phyloP scores from a whole-genome alignment of 768 basidiomycete genomes.

The Cubamyces lactineus region DNA sequence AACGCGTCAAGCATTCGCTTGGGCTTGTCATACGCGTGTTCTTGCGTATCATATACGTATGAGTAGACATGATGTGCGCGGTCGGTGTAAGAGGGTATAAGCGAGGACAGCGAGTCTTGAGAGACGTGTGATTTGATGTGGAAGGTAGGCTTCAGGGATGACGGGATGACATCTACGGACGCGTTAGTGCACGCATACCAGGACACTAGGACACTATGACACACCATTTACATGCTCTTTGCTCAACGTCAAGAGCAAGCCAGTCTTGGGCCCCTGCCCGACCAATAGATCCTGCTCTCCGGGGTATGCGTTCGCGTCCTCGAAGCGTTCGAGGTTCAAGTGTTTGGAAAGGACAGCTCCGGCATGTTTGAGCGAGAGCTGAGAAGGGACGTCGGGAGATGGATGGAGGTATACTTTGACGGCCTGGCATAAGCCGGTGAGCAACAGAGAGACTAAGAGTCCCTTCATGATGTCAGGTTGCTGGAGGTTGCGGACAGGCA shows the following conservation, averaged over 20 bases:
- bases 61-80: slow-evolving; percentile 62
- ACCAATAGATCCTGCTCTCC: slow-evolving; percentile 49
- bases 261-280: slow-evolving; percentile 54
- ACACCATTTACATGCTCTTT: slow-evolving; percentile 59
- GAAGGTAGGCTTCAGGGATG: slow-evolving; percentile 53
- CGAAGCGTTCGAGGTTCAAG: slow-evolving; percentile 70
- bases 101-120: slow-evolving; percentile 48
- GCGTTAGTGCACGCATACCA: background rate
- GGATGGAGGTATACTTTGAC: slow-evolving; percentile 66
- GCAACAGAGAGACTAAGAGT: slow-evolving; percentile 33
- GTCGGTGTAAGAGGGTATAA: slow-evolving; percentile 60
- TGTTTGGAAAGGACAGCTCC: slow-evolving; percentile 66
- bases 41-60: slow-evolving; percentile 50
- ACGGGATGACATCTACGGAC: slow-evolving; percentile 58
- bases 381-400: slow-evolving; percentile 39
- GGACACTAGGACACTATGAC: slow-evolving; percentile 19
- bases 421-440: slow-evolving; percentile 47
- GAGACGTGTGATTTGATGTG: slow-evolving; percentile 38
- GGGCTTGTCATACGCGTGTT: slow-evolving; percentile 35
- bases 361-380: slow-evolving; percentile 55
- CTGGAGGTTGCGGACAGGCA: background rate
- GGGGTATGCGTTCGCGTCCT: slow-evolving; percentile 34
- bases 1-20: slow-evolving; percentile 43
- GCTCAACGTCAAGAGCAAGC: slow-evolving; percentile 58
- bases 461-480: slow-evolving; percentile 26